A percentile compares a stretch with the other conserved stretches of the same genome.
These are phyloP conservation scores for Hypoxylon sp. DNA, from an alignment of 2,329 filamentous ascomycete genomes.

Conservation along the genomic window DNA sequence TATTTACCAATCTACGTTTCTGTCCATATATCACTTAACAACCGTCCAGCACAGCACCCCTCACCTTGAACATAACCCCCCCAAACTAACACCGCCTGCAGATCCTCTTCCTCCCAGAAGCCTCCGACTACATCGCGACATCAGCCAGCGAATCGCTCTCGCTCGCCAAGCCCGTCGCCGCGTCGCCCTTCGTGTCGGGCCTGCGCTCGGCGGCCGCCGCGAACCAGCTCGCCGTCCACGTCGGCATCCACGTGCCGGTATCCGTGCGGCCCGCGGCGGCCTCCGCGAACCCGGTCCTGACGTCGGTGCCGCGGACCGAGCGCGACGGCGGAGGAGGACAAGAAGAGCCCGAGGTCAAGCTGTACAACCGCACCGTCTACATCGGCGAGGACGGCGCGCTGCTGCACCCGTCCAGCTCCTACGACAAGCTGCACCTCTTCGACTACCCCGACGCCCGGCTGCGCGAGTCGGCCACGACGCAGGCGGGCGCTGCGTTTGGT, in stretches of 20 bases:
- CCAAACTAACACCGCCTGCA: conserved; percentile 42
- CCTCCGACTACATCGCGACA: conserved; percentile 83
- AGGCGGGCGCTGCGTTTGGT: conserved; percentile 70
- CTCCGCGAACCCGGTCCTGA: conserved; percentile 28
- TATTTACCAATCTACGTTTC: too few relatives aligned
- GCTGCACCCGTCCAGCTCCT: conserved; percentile 56
- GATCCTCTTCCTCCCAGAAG: conserved; percentile 91
- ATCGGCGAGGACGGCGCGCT: conserved; percentile 56
- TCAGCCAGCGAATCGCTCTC: conserved; percentile 72
- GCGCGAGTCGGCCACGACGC: conserved; percentile 65
- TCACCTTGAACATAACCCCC: too few relatives aligned
- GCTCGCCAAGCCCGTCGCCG: conserved; percentile 71
- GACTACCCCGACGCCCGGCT: conserved; percentile 63
- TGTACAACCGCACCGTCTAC: conserved; percentile 63
- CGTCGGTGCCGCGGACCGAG: conserved; percentile 27
- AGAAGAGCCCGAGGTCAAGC: conserved; percentile 43
- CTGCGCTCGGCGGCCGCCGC: conserved; percentile 72
- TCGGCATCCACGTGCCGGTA: conserved; percentile 84
- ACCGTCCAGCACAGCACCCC: not conserved
- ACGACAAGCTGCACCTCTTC: conserved; percentile 93
- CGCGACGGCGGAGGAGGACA: conserved; percentile 1
- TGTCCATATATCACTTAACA: too few relatives aligned
- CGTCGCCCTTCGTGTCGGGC: conserved; percentile 78
- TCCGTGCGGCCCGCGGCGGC: conserved; percentile 45
- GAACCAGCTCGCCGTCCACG: conserved; percentile 75